Evolutionary conservation across 1,284 basidiomycete genomes (phyloP), one percentile per base, ranked within the genome.

Genomic region (Anthracocystis panici-leucophaei): DNA sequence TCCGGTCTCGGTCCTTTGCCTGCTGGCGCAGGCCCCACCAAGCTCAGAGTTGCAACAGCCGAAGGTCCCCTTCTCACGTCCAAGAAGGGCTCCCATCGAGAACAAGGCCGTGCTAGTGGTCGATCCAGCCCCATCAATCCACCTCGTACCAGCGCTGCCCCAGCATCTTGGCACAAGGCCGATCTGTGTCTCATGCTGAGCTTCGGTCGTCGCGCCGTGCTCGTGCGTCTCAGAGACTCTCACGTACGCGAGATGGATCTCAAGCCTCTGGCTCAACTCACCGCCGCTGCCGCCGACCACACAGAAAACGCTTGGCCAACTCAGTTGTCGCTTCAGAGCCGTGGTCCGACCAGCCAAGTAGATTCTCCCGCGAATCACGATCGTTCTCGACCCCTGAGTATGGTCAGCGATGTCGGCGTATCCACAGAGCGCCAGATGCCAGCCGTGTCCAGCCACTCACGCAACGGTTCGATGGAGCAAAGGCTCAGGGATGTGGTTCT

Each of bases 191-290:
- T 80, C 29, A 38, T 80, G 25, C 77, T 80, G 27, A 77, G 73
- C 55, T 79, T 80, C 35, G 79, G 79, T 8, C 62, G 75, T 20
- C 48, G 72, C 3, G 70, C 79, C 14, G 79, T 77, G 20, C 54
- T 80, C 16, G 76, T 80, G 11, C 69, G 79, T 10, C 57, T 79
- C 2, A 65, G 73, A 21, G 79, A 80, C 38, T 71, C 70, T 42
- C 57, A 77, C 48, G 79, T 80, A 12, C 71, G 75, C 31, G 79
- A 80, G 53, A 59, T 80, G 56, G 75, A 80, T 23, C 58, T 80
- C 48, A 62, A 60, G 49, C 70, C 77, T 3, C 48, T 78, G 5
- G n/a, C 60, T 23, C 72, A 78, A 29, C 42, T 75, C 16, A 21
- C 62, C 12, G 54, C 38, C 8, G 42, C 63, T 11, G 40, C 67